Evolutionary conservation across 2,329 filamentous ascomycete genomes (phyloP).

Genomic region (Calonectria pseudoturangicola): DNA sequence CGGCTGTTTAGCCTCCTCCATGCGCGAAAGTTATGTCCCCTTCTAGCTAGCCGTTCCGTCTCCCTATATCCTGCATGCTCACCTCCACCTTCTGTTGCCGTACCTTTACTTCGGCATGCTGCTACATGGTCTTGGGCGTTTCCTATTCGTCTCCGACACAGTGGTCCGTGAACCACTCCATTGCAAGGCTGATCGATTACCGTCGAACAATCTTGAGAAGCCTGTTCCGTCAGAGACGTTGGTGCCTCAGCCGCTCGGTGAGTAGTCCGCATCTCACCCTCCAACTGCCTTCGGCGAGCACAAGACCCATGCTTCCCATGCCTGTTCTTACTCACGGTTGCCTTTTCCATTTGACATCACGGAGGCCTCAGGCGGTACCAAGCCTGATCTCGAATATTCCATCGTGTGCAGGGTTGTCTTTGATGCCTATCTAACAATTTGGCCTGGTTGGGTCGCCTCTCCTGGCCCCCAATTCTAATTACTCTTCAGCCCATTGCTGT

Average conservation of each 20-base stretch:
- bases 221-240: constrained; percentile 3
- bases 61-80: constrained; percentile 20
- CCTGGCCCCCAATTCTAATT: constrained; percentile 39
- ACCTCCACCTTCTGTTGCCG: constrained; percentile 18
- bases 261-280: constrained; percentile 33
- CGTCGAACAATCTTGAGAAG: constrained; percentile 39
- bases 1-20: constrained; percentile 43
- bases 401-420: constrained; percentile 50
- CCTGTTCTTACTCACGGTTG: constrained; percentile 35
- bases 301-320: constrained; percentile 19
- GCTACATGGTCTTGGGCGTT: constrained; percentile 39
- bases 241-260: constrained; percentile 24
- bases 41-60: constrained; percentile 47
- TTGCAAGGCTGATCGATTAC: constrained; percentile 51
- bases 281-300: constrained; percentile 21
- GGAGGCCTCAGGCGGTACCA: constrained; percentile 50
- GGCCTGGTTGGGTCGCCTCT: constrained; percentile 40
- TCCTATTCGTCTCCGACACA: constrained; percentile 42
- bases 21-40: constrained; percentile 48
- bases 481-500: constrained; percentile 25
- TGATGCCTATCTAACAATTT: constrained; percentile 47
- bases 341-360: constrained; percentile 31
- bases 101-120: constrained; percentile 30
- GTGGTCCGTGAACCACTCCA: constrained; percentile 48
- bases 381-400: constrained; percentile 46